Evolutionary conservation across 2,329 filamentous ascomycete species (phyloP).

Genomic region (Fusarium tanahbumbuense): DNA sequence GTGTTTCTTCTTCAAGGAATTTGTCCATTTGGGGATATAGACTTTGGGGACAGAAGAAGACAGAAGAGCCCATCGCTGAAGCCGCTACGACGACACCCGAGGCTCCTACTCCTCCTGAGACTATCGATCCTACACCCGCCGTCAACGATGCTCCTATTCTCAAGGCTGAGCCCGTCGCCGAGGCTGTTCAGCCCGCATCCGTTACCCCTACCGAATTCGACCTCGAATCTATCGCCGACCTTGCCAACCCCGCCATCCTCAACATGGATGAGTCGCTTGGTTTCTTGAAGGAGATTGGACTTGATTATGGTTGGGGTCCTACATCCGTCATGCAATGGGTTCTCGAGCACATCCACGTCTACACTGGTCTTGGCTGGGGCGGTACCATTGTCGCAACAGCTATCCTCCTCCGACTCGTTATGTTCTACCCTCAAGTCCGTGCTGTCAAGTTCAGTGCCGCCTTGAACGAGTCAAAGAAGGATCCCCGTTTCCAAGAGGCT

Average conservation of each 20-base stretch:
- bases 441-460: constrained; percentile 60
- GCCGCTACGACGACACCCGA: constrained; percentile 32
- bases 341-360: constrained; percentile 86
- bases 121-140: constrained; percentile 20
- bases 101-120: constrained; percentile 32
- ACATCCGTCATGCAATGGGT: constrained; percentile 78
- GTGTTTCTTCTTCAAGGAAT: constrained; percentile 47
- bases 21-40: constrained; percentile 52
- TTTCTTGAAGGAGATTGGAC: constrained; percentile 82
- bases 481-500: constrained; percentile 63
- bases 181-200: constrained; percentile 36
- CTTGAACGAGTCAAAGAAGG: constrained; percentile 66
- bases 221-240: constrained; percentile 50
- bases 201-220: constrained; percentile 49
- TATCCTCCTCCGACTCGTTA: constrained; percentile 69
- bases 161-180: constrained; percentile 35
- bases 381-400: constrained; percentile 75
- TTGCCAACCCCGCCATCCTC: constrained; percentile 60
- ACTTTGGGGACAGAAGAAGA: constrained; percentile 46
- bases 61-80: constrained; percentile 36
- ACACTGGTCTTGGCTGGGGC: constrained; percentile 83
- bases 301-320: constrained; percentile 89
- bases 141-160: constrained; percentile 32
- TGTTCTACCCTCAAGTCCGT: constrained; percentile 71
- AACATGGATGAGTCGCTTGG: constrained; percentile 80